Base-by-base conservation (phyloP, 2,329 filamentous ascomycete genomes). In the Talaromyces funiculosus region DNA sequence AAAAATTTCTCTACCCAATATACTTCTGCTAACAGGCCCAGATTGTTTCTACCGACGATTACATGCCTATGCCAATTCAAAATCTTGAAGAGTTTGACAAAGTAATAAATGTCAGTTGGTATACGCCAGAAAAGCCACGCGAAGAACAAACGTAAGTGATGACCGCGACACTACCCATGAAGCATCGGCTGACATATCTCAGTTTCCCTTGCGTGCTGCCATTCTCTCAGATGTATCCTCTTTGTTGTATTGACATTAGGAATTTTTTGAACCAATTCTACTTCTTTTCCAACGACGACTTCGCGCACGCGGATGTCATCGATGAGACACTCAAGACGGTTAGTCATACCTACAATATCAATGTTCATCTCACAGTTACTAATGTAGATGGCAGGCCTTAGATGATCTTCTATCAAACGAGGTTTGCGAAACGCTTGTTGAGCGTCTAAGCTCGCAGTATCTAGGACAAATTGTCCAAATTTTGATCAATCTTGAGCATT, bases 231-330 rank as follows among this genome's bases (percentile, higher is more conserved):
- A 99, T 99, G 94, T 99, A 99, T 72, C 93, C 94, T 1, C 82
- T 97, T 33, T 97, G 94, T 76, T 99, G 94, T 78, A 97, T 97
- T 72, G 92, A 97, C 70, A 97, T 99, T 68, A 86, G 93, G 42
- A 97, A 97, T 74, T 97, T 99, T 73, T 80, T 97, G 62, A 97
- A 97, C 73, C 92, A 97, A 71, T 97, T 99, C 69, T 97, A 97
- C 74, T 92, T 95, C 74, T 99, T 97, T 76, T 92, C 90, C 8
- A 92, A 96, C 69, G 92, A 97, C 69, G 92, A 97, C 72, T 97
- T 97, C 71, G 89, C 94, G 64, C 90, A 96, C 65, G 89, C 91
- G 1, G 88, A 85, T 64, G 84, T 95, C 57, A 96, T 99, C 66
- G 94, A 99, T 66, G 89, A 95, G 65, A 96, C 92, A 0, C 81